Percentiles rank a stretch among this genome's conserved stretches.
These are phyloP conservation scores for Microcyclosporella mali DNA, from an alignment of 2,329 filamentous ascomycete genomes.

Conservation along the genomic window DNA sequence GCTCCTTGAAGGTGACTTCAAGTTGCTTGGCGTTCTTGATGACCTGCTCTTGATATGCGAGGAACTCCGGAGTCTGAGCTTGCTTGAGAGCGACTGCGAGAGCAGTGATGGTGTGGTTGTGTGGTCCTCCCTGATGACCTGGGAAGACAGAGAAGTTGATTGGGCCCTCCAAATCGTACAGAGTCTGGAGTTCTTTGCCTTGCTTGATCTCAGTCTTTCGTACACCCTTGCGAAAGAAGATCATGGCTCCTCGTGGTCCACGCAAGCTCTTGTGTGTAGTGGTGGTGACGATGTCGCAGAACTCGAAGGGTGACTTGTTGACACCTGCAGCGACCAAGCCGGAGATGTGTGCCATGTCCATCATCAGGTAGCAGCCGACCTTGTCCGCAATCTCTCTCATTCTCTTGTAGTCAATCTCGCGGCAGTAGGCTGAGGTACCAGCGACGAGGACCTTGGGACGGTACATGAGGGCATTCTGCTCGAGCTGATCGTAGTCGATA, in stretches of 20 bases:
- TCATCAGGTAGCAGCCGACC: conserved; percentile 83
- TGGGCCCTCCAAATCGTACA: conserved; percentile 85
- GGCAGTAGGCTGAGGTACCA: conserved; percentile 91
- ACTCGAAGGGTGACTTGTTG: conserved; percentile 79
- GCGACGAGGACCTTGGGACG: conserved; percentile 93
- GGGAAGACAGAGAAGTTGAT: conserved; percentile 98
- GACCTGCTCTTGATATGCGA: conserved; percentile 84
- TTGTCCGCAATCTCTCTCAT: conserved; percentile 90
- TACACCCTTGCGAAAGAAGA: conserved; percentile 95
- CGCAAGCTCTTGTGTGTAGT: conserved; percentile 97
- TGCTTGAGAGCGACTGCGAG: conserved; percentile 92
- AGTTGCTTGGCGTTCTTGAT: conserved; percentile 87
- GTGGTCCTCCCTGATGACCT: conserved; percentile 93
- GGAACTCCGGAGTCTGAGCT: conserved; percentile 82
- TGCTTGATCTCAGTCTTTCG: conserved; percentile 76
- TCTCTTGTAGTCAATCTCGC: conserved; percentile 87
- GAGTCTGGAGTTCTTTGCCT: conserved; percentile 61
- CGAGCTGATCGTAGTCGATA: conserved; percentile 91
- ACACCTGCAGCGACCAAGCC: conserved; percentile 89
- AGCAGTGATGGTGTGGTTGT: conserved; percentile 98
- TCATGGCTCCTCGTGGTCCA: conserved; percentile 92
- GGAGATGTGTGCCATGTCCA: conserved; percentile 97
- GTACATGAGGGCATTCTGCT: conserved; percentile 81
- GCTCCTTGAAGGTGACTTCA: conserved; percentile 64
- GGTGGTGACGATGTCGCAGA: conserved; percentile 92